These are phyloP conservation scores for Nothomitra cinnamomea DNA, from an alignment of 2,329 filamentous ascomycete species.

Conservation along the genomic window DNA sequence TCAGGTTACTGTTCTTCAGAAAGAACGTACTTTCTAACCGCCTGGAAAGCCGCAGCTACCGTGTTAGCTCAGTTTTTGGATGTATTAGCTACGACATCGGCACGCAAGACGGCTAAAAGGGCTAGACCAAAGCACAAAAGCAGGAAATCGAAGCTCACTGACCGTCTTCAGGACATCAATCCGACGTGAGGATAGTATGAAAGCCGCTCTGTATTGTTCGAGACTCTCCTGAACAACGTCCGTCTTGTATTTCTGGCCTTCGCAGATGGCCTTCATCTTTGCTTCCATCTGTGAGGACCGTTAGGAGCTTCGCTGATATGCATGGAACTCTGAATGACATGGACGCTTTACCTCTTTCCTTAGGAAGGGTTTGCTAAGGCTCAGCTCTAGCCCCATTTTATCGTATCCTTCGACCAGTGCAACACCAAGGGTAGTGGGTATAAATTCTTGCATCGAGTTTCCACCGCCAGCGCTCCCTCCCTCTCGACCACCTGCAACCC, in stretches of 20 bases:
- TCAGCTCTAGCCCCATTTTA: slow-evolving; percentile 80
- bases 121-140: background rate
- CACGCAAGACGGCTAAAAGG: background rate
- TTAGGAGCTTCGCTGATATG: background rate
- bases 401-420: slow-evolving; percentile 91
- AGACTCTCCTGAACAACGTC: slow-evolving; percentile 70
- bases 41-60: background rate
- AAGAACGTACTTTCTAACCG: slow-evolving; percentile 1
- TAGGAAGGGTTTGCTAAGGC: slow-evolving; percentile 85
- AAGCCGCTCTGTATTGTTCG: slow-evolving; percentile 73
- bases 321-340: background rate
- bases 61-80: background rate
- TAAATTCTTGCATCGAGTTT: slow-evolving; percentile 58
- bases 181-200: slow-evolving; percentile 62
- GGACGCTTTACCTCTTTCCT: slow-evolving; percentile 52
- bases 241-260: slow-evolving; percentile 57
- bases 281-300: slow-evolving; percentile 54
- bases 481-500: slow-evolving; percentile 23
- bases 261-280: slow-evolving; percentile 93
- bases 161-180: slow-evolving; percentile 43
- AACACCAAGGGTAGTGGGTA: slow-evolving; percentile 80
- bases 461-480: slow-evolving; percentile 24
- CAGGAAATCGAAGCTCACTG: slow-evolving; percentile 4
- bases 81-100: too few species aligned
- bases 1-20: background rate